Percentiles rank a stretch among this genome's conserved stretches.
phyloP scores from a whole-genome alignment of 2,329 filamentous ascomycete genomes.

The Clarireedia paspali region DNA sequence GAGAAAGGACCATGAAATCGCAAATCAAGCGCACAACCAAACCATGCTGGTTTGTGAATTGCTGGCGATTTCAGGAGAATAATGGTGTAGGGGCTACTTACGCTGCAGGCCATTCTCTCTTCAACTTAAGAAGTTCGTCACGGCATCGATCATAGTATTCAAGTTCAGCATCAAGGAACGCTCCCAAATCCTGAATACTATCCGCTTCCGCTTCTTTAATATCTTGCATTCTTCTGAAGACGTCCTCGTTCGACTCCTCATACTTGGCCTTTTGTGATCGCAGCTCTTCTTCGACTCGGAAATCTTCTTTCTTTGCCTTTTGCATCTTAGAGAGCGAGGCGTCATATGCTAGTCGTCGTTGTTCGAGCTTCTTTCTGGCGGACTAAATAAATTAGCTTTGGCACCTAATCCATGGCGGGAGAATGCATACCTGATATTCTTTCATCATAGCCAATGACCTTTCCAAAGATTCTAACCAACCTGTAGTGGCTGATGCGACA shows the following conservation, averaged over 20 bases:
- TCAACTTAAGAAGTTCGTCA: slow-evolving; percentile 68
- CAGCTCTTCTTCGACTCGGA: slow-evolving; percentile 85
- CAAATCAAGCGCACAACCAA: neutral
- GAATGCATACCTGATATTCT: slow-evolving; percentile 73
- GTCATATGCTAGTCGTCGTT: slow-evolving; percentile 81
- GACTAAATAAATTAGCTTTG: slow-evolving; percentile 12
- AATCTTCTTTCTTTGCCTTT: slow-evolving; percentile 90
- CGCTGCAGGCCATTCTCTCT: slow-evolving; percentile 61
- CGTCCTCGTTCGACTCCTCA: slow-evolving; percentile 89
- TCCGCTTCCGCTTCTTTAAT: slow-evolving; percentile 89
- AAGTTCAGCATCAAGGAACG: slow-evolving; percentile 82
- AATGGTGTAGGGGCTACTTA: slow-evolving; percentile 30
- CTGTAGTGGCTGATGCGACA: slow-evolving; percentile 65
- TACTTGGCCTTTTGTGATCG: slow-evolving; percentile 90
- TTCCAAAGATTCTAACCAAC: slow-evolving; percentile 89
- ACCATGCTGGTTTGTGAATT: neutral
- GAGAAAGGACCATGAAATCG: too few species aligned
- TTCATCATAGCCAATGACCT: slow-evolving; percentile 90
- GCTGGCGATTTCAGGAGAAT: neutral
- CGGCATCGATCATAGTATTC: slow-evolving; percentile 86
- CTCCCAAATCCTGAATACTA: slow-evolving; percentile 68
- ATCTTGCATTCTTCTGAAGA: slow-evolving; percentile 87
- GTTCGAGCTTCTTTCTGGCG: slow-evolving; percentile 93
- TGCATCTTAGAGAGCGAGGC: slow-evolving; percentile 84
- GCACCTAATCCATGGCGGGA: slow-evolving; percentile 9